Evolutionary conservation across 2,329 filamentous ascomycete genomes (phyloP).

Genomic region (Acrodontium crateriforme): DNA sequence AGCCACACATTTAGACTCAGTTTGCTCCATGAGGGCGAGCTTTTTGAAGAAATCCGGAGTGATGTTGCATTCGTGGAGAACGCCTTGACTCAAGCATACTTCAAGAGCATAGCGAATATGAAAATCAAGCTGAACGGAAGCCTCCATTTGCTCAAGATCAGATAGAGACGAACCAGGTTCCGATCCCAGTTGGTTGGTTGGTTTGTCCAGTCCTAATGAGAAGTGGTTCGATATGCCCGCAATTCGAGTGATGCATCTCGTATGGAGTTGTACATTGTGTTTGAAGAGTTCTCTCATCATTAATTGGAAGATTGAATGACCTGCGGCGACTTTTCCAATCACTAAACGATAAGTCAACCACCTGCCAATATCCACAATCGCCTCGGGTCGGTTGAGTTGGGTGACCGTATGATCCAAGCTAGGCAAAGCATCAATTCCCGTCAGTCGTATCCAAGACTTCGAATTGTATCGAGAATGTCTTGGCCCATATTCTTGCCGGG

Average conservation of each 20-base stretch:
- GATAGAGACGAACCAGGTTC: constrained; percentile 5
- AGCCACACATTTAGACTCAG: too few species aligned
- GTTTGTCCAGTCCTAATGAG: constrained; percentile 1
- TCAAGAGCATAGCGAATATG: constrained; percentile 79
- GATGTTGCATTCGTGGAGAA: constrained; percentile 65
- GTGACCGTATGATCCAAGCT: constrained; percentile 5
- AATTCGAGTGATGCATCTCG: not conserved
- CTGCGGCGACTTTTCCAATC: constrained; percentile 21
- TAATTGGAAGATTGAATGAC: constrained; percentile 10
- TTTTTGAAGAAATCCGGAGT: constrained; percentile 50
- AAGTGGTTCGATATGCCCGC: not conserved
- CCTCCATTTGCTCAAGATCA: constrained; percentile 10
- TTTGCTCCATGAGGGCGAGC: constrained; percentile 38
- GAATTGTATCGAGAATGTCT: too few species aligned
- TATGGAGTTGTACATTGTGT: constrained; percentile 50
- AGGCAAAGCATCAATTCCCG: constrained; percentile 40
- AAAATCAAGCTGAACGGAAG: constrained; percentile 35
- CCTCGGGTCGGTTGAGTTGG: constrained; percentile 34
- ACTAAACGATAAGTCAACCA: constrained; percentile 48
- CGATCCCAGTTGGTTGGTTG: constrained; percentile 2
- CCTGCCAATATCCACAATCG: constrained; percentile 46
- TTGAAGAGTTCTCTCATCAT: constrained; percentile 46
- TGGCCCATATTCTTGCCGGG: constrained; percentile 29
- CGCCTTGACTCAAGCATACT: constrained; percentile 71
- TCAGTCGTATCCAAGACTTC: constrained; percentile 57